Conservation (phyloP, 768 basidiomycete genomes). For the Artomyces pyxidatus region DNA sequence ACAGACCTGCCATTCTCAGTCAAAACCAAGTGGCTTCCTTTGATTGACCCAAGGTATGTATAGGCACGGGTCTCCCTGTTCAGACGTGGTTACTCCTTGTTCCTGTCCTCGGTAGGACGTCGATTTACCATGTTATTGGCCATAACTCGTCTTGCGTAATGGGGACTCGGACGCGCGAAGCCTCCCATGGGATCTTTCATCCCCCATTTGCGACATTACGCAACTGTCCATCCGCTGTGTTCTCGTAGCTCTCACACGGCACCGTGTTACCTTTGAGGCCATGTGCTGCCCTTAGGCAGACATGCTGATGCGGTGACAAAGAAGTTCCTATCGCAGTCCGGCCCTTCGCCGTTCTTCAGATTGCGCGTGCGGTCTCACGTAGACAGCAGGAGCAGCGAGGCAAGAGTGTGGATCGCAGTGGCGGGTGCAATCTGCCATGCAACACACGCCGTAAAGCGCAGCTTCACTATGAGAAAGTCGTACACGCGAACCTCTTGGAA, state of each 20-base stretch:
- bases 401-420: too few relatives aligned
- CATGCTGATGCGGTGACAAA: background rate
- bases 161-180: background rate
- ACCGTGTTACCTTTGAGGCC: background rate
- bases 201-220: background rate
- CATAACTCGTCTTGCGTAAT: background rate
- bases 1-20: conserved; percentile 2
- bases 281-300: conserved; percentile 2
- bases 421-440: too few relatives aligned
- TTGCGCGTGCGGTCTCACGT: too few relatives aligned
- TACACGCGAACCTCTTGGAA: too few relatives aligned
- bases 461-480: too few relatives aligned
- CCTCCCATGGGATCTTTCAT: background rate
- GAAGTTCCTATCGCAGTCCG: too few relatives aligned
- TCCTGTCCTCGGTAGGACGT: background rate
- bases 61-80: too few relatives aligned
- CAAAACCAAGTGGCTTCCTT: background rate
- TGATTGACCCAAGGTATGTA: background rate
- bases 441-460: too few relatives aligned
- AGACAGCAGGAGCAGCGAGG: too few relatives aligned
- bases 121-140: conserved; percentile 1
- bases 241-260: background rate
- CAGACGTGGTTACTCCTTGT: background rate
- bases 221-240: background rate
- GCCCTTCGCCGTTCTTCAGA: too few relatives aligned